These are phyloP conservation scores for Pichia sorboxylosa DNA, from an alignment of 1,139 yeast species.

Conservation along the genomic window DNA sequence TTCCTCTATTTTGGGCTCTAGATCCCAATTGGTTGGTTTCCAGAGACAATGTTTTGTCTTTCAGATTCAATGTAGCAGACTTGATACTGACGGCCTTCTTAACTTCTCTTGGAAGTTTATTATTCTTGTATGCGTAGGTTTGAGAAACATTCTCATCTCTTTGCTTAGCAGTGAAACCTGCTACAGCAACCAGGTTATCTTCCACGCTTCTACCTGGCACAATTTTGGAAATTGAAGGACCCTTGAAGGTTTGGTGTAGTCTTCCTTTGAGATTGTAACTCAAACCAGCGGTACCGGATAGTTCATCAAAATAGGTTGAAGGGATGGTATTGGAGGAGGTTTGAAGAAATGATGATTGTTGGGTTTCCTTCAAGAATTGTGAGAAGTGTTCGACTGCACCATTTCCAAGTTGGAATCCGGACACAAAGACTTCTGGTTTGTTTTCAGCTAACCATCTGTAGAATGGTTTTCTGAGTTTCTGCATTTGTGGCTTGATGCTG, in stretches of 20 bases:
- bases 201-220: conserved; percentile 63
- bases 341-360: conserved; percentile 9
- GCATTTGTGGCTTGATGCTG: conserved; percentile 16
- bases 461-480: conserved; percentile 27
- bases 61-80: conserved; percentile 15
- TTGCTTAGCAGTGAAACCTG: conserved; percentile 50
- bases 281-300: conserved; percentile 61
- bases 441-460: conserved; percentile 28
- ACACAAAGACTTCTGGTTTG: conserved; percentile 27
- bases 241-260: conserved; percentile 63
- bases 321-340: conserved; percentile 11
- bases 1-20: too few relatives aligned
- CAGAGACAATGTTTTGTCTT: too few relatives aligned
- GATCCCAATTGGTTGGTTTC: too few relatives aligned
- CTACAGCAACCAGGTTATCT: conserved; percentile 49
- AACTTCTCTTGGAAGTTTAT: conserved; percentile 18
- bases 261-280: conserved; percentile 65
- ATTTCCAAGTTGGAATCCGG: too few relatives aligned
- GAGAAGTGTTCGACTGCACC: conserved; percentile 26
- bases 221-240: conserved; percentile 45
- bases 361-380: conserved; percentile 22
- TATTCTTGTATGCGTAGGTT: conserved; percentile 14
- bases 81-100: conserved; percentile 17
- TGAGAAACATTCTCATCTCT: conserved; percentile 13
- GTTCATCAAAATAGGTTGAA: conserved; percentile 13